Conservation (phyloP, 164 flowering plant species). For the Magnolia kwangsiensis region DNA sequence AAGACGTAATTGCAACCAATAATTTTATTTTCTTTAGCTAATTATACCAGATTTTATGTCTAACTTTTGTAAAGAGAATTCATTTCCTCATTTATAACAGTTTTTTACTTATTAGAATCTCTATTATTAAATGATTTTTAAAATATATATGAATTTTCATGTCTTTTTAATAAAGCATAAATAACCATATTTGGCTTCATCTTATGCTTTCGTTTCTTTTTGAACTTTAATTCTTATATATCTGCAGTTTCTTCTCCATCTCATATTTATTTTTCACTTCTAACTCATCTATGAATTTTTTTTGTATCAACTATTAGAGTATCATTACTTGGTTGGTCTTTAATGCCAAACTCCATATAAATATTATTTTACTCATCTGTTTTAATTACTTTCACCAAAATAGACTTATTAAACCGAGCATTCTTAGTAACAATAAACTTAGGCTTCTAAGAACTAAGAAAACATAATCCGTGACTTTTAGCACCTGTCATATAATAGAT, state of each 20-base stretch:
- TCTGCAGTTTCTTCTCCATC: not conserved
- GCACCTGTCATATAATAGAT: not conserved
- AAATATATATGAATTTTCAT: not conserved
- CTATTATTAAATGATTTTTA: not conserved
- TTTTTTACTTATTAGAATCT: not conserved
- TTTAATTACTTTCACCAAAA: not conserved
- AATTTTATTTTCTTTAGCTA: not conserved
- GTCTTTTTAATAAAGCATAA: not conserved
- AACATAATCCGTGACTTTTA: not conserved
- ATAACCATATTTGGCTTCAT: not conserved
- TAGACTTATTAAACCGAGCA: not conserved
- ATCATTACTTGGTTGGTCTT: not conserved
- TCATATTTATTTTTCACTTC: not conserved
- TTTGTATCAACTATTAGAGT: not conserved
- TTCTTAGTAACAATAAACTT: not conserved
- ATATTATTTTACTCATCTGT: not conserved
- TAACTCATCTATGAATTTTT: not conserved
- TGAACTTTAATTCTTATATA: not conserved
- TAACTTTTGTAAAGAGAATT: not conserved
- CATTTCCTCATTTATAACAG: not conserved
- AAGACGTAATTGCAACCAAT: not conserved
- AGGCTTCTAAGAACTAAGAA: not conserved
- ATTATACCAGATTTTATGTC: not conserved
- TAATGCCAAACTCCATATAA: not conserved
- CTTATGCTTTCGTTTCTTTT: too few relatives aligned